Base-by-base conservation (phyloP, 768 basidiomycete species). In the Tricholoma saponaceum region DNA sequence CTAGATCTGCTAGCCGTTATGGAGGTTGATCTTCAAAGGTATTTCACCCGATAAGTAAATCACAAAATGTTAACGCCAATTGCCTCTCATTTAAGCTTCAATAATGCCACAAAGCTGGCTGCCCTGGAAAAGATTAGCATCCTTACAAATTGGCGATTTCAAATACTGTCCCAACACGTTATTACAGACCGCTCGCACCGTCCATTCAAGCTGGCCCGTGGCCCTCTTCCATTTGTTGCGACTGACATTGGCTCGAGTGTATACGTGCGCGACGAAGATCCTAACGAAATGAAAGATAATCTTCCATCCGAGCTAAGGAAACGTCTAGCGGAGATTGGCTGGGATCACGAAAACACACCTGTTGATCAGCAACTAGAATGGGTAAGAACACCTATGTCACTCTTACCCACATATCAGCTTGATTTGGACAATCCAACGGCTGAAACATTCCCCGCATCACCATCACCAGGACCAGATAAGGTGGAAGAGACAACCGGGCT, bases 301-400 rank as follows among this genome's bases (percentile, higher is more conserved):
- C 73, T 92, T 12, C 89, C 90, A 3, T 60, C 76, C 13, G 89
- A 91, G 62, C 67, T 90, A 33, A 78, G 81, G 53, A 82, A 83
- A 58, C 82, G 83, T 43, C 73, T 92, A 16, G 79, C 82, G 0
- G 87, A 91, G 57, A 84, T 92, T 51, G 89, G 89, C 13, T 92
- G 89, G 88, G 79, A 77, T 4, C 79, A 86, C 37, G 85, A 88
- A 28, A 79, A 83, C 54, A 73, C 72, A 2, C 69, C 78, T 9
- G 72, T 78, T 8, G 83, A 89, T 63, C 80, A 81, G 53, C 77
- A 81, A 57, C 74, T 77, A 25, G 80, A 84, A 62, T 78, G 83
- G 78, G 77, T 83, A 58, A 76, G 74, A 64, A 86, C 83, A 4
- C 89, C 89, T 1, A 78, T 91, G 60, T 84, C 87, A 4, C 73